Evolutionary conservation across 495 filamentous ascomycete genomes (phyloP), one percentile per base, ranked within the genome.

Genomic region (Penicillium subrubescens): DNA sequence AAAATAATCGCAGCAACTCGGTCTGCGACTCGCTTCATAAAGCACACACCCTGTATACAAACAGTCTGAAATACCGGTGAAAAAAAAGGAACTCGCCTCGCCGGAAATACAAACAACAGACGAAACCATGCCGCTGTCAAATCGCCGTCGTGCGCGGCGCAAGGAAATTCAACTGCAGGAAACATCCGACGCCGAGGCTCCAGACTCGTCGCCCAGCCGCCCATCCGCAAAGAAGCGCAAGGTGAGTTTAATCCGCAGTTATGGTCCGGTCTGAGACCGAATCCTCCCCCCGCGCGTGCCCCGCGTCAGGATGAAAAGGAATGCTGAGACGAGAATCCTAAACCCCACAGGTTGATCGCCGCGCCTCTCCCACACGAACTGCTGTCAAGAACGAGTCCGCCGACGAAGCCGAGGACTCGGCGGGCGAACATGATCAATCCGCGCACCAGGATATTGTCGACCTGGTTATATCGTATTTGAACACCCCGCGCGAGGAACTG

Each of bases 221-320:
- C 89, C 89, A 7, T 84, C 87, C 5, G 89, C 87, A 74, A 91
- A 90, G 74, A 87, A 90, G 79, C 90, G 87, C 80, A 90, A 90
- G 88, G 89, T 90, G 78, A 76, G 77, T 78, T 39, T 39, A 23
- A 34, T 33, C 33, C 37, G 25, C 21, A 25, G 51, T 34, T 19
- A 37, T 23, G 51, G 25, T 54, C 37, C 25, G 27, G 60, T 61
- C 57, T 61, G 43, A 55, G 50, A 62, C 48, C 12, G 52, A 64
- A 61, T 58, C 33, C 21, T 12, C 46, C 35, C 51, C 53, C 51
- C 51, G 27, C 51, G 27, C 51, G 8, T 63, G 56, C 41, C 57
- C 54, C 29, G n/a, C 61, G 39, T 53, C 35, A 12, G 57, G 31
- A 46, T 27, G 51, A 54, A 31, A 58, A 60, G 51, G 46, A 57